These are phyloP conservation scores for Ceratopteris richardii DNA, from an alignment of 75 land plant genomes.

Conservation along the genomic window DNA sequence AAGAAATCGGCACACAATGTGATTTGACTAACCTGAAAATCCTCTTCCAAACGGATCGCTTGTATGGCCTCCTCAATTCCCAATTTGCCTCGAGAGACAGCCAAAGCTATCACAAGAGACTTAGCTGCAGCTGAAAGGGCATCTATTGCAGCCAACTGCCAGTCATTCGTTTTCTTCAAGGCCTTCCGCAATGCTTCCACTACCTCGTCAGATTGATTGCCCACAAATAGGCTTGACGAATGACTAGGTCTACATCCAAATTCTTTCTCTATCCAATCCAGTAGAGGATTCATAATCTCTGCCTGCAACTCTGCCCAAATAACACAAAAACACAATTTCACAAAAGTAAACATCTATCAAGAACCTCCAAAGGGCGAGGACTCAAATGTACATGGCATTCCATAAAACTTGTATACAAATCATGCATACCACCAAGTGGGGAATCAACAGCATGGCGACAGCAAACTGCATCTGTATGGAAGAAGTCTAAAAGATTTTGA, in stretches of 20 bases:
- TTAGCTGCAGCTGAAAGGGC: slow-evolving; percentile 73
- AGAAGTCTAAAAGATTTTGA: slow-evolving; percentile 52
- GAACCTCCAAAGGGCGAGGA: no score
- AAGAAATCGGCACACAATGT: not conserved
- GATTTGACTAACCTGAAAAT: slow-evolving; percentile 52
- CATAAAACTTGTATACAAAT: not conserved
- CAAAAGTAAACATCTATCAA: no score
- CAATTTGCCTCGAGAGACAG: slow-evolving; percentile 56
- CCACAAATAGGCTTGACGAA: slow-evolving; percentile 73
- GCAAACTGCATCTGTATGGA: slow-evolving; percentile 76
- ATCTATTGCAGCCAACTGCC: slow-evolving; percentile 82
- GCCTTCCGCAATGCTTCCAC: slow-evolving; percentile 45
- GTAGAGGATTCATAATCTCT: slow-evolving; percentile 62
- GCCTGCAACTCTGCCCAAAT: slow-evolving; percentile 58
- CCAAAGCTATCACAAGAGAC: slow-evolving; percentile 71
- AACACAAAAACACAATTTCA: no score
- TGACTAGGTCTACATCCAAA: slow-evolving; percentile 69
- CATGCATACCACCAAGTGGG: slow-evolving; percentile 12
- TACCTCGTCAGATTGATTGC: slow-evolving; percentile 65
- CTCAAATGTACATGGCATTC: no score
- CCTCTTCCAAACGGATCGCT: slow-evolving; percentile 87
- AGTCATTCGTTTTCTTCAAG: slow-evolving; percentile 50
- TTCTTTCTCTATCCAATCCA: slow-evolving; percentile 70
- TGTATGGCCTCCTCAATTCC: slow-evolving; percentile 81
- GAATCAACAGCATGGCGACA: slow-evolving; percentile 52